Percentiles rank a stretch among this genome's conserved stretches.
These are phyloP conservation scores for Venturia pyrina DNA, from an alignment of 2,329 filamentous ascomycete genomes.

Conservation along the genomic window DNA sequence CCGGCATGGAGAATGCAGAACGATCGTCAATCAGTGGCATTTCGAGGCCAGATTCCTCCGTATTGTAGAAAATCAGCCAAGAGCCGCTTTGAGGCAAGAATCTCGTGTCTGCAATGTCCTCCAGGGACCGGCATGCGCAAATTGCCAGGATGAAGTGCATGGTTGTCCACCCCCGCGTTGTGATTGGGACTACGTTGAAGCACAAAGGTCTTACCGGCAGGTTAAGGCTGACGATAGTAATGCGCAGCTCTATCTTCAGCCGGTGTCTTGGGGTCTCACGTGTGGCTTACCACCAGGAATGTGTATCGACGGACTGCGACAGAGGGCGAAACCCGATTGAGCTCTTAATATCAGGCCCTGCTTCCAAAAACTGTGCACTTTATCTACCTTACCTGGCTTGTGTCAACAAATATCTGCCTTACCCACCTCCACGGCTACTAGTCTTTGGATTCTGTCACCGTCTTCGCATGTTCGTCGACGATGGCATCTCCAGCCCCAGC, in stretches of 20 bases:
- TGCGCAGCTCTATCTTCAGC: neutral
- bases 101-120: neutral
- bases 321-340: neutral
- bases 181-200: neutral
- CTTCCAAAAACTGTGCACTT: neutral
- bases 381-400: neutral
- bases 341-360: neutral
- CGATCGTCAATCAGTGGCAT: neutral
- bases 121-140: neutral
- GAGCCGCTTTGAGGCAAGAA: neutral
- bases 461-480: neutral
- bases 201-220: neutral
- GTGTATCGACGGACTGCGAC: neutral
- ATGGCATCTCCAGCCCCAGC: conserved; percentile 8
- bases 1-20: neutral
- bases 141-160: neutral
- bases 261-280: neutral
- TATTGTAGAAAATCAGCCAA: neutral
- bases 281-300: neutral
- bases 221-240: neutral
- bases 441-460: neutral
- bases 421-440: neutral
- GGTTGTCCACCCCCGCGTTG: neutral
- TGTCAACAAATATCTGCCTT: neutral
- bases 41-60: neutral